phyloP scores from a whole-genome alignment of 495 filamentous ascomycete genomes.

The Hypoxylon lienhwacheense region DNA sequence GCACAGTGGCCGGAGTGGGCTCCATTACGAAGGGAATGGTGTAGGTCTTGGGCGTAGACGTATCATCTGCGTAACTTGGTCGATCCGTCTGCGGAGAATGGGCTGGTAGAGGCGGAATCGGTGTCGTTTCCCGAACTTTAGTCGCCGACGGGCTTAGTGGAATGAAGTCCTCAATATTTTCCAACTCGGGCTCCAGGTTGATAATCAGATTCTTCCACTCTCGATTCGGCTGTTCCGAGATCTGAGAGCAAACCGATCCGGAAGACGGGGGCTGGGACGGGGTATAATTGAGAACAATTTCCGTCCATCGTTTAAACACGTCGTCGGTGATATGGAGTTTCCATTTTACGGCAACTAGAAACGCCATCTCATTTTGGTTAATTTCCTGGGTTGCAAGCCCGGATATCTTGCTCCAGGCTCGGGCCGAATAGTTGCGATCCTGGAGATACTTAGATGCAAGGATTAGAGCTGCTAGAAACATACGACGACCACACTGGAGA shows the following conservation, averaged over 20 bases:
- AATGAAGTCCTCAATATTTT: conserved; percentile 58
- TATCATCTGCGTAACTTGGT: conserved; percentile 13
- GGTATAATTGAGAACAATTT: conserved; percentile 84
- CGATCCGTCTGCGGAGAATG: conserved; percentile 8
- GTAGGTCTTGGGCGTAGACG: conserved; percentile 48
- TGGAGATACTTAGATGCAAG: conserved; percentile 96
- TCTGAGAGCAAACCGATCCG: conserved; percentile 46
- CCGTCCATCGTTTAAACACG: conserved; percentile 88
- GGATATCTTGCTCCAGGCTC: conserved; percentile 98
- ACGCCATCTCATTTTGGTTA: conserved; percentile 94
- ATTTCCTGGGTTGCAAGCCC: conserved; percentile 88
- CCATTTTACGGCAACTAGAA: conserved; percentile 88
- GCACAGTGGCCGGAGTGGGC: conserved; percentile 57
- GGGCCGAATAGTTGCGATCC: conserved; percentile 94
- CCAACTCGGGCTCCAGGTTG: conserved; percentile 74
- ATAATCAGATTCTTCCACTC: conserved; percentile 79
- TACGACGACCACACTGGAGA: conserved; percentile 93
- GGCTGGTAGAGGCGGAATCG: conserved; percentile 38
- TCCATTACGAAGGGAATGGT: conserved; percentile 62
- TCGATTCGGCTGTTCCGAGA: conserved; percentile 50
- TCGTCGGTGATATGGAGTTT: conserved; percentile 88
- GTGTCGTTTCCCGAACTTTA: conserved; percentile 36
- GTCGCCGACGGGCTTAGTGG: conserved; percentile 34
- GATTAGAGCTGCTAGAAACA: conserved; percentile 94
- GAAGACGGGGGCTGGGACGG: conserved; percentile 66